These are phyloP conservation scores for Trichosporon coremiiforme DNA, from an alignment of 1,284 basidiomycete genomes.

Conservation along the genomic window DNA sequence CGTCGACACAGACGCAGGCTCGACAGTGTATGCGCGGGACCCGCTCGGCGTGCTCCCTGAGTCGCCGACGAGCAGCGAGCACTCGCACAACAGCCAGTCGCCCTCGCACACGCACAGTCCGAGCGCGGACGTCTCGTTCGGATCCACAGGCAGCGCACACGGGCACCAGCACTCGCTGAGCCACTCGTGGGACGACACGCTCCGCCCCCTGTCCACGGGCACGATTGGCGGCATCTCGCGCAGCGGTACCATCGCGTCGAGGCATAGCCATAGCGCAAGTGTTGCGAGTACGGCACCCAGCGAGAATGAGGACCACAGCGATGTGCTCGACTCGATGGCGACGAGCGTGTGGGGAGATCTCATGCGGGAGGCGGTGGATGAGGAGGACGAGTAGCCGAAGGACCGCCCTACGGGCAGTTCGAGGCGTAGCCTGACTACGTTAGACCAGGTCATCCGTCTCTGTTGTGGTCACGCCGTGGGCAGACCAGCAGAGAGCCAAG, in stretches of 20 bases:
- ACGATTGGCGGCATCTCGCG: background rate
- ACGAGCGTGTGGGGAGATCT: conserved; percentile 54
- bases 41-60: conserved; percentile 5
- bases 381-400: conserved; percentile 22
- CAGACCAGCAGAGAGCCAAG: no score
- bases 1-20: conserved; percentile 36
- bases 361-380: conserved; percentile 53
- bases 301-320: conserved; percentile 31
- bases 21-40: background rate
- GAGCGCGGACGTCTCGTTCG: background rate
- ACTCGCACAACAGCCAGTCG: background rate
- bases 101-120: background rate
- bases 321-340: conserved; percentile 42
- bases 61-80: conserved; percentile 9
- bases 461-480: no score
- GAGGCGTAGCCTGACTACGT: no score
- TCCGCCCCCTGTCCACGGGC: background rate
- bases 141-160: background rate
- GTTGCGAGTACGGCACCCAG: conserved; percentile 20
- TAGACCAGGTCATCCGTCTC: no score
- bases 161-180: background rate
- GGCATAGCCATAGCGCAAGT: conserved; percentile 30
- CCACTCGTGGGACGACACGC: conserved; percentile 8
- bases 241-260: conserved; percentile 6
- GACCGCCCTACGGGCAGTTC: no score